Percentiles rank a stretch among this genome's conserved stretches.
These are phyloP conservation scores for Diacronema lutheri DNA, from an alignment of 78 protist genomes.

Conservation along the genomic window DNA sequence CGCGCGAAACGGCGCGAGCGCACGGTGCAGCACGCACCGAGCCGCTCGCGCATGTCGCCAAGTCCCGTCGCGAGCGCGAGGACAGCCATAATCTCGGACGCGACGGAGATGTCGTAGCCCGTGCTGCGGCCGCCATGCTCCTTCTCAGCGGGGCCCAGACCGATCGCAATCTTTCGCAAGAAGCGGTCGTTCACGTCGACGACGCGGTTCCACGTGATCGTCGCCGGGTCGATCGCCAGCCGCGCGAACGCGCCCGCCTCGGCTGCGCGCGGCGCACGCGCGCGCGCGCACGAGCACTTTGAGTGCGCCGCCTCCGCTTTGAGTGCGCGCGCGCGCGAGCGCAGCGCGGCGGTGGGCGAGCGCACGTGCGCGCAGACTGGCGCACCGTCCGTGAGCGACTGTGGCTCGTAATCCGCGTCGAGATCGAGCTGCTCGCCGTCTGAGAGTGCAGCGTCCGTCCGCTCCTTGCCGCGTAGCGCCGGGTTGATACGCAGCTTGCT, in stretches of 20 bases:
- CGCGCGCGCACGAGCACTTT: no score
- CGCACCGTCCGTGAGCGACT: conserved; percentile 10
- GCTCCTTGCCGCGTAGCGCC: not conserved
- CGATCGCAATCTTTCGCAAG: conserved; percentile 87
- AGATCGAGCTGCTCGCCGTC: no score
- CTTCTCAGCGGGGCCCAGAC: conserved; percentile 83
- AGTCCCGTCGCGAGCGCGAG: conserved; percentile 44
- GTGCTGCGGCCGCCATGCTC: conserved; percentile 43
- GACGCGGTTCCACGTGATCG: conserved; percentile 92
- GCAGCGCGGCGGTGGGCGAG: no score
- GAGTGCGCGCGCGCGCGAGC: no score
- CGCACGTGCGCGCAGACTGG: no score
- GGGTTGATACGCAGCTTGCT: not conserved
- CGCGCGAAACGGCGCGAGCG: no score
- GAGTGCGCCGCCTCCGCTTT: no score
- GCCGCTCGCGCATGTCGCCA: conserved; percentile 46
- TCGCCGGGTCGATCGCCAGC: conserved; percentile 86
- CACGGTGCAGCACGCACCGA: no score
- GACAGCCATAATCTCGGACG: conserved; percentile 96
- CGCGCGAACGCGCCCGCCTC: conserved; percentile 68
- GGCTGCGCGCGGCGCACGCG: no score
- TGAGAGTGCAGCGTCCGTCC: no score
- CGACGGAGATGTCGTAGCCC: conserved; percentile 93
- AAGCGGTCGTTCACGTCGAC: conserved; percentile 91
- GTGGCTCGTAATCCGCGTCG: not conserved